phyloP scores from a whole-genome alignment of 1,284 basidiomycete genomes.

The Ceratobasidium sp. region DNA sequence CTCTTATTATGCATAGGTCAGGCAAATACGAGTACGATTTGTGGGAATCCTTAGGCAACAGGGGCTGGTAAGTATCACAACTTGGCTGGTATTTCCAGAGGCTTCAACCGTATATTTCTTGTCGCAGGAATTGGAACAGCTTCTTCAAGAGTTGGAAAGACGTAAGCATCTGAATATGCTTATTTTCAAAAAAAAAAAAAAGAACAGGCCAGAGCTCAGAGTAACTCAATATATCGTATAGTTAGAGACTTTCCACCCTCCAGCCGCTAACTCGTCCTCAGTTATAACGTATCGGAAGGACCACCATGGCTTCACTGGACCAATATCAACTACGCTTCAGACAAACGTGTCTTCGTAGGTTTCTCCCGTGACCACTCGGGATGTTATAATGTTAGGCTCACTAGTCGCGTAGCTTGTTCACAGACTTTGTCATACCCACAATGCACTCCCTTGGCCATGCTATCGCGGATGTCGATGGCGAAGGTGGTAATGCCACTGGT shows the following conservation, averaged over 20 bases:
- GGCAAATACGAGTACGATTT: conserved; percentile 1
- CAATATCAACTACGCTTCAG: not conserved
- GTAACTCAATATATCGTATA: not conserved
- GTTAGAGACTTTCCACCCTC: not conserved
- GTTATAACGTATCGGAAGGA: conserved; percentile 1
- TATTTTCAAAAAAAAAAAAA: no score
- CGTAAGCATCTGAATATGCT: not conserved
- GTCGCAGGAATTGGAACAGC: not conserved
- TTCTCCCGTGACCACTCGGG: not conserved
- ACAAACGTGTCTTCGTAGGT: not conserved
- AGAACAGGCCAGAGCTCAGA: no score
- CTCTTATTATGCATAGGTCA: not conserved
- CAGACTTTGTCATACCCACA: not conserved
- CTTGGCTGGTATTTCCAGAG: not conserved
- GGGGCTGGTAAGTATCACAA: not conserved
- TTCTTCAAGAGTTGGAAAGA: conserved; percentile 1
- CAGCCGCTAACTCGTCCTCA: no score
- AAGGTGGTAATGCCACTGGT: not conserved
- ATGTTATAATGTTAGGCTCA: no score
- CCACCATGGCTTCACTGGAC: not conserved
- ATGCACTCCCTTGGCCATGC: not conserved
- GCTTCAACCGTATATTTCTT: not conserved
- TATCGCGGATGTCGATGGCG: not conserved
- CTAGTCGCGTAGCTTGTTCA: not conserved
- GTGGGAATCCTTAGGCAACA: not conserved